Evolutionary conservation across 441 rosid species (phyloP).

Genomic region (Erodium moschatum): DNA sequence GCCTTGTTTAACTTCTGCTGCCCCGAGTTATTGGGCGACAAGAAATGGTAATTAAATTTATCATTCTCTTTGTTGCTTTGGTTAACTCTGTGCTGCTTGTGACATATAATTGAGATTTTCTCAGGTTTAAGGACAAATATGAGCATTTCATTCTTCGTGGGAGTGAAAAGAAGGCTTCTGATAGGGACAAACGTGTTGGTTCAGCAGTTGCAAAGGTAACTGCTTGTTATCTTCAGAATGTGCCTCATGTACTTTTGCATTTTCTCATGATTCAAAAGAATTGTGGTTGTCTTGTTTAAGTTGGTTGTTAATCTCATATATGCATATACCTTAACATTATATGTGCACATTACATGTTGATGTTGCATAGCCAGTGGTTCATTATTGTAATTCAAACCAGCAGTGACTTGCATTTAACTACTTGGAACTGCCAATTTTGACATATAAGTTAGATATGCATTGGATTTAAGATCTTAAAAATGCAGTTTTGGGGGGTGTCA

Average conservation of each 20-base stretch:
- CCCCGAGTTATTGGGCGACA: slow-evolving; percentile 75
- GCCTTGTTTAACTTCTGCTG: slow-evolving; percentile 87
- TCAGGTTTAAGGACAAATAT: slow-evolving; percentile 77
- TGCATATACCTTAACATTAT: not conserved
- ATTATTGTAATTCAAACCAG: too few species aligned
- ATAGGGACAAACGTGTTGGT: slow-evolving; percentile 79
- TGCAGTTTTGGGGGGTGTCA: not conserved
- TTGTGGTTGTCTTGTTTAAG: not conserved
- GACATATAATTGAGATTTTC: slow-evolving; percentile 18
- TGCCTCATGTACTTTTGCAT: not conserved
- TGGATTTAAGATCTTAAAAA: not conserved
- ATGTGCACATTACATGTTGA: not conserved
- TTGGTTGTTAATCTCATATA: not conserved
- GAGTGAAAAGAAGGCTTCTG: slow-evolving; percentile 83
- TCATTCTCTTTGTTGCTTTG: slow-evolving; percentile 15
- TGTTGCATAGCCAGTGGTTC: too few species aligned
- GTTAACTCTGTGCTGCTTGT: slow-evolving; percentile 18
- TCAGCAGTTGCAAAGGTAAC: slow-evolving; percentile 86
- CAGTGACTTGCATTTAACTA: not conserved
- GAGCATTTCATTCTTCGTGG: slow-evolving; percentile 73
- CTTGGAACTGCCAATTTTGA: not conserved
- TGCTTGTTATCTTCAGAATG: slow-evolving; percentile 9
- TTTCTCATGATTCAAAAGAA: not conserved
- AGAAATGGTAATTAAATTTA: slow-evolving; percentile 49
- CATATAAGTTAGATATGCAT: too few species aligned